Percentiles rank a stretch among this genome's conserved stretches.
These are phyloP conservation scores for Pyrus pyrifolia DNA, from an alignment of 306 rosid species.

Conservation along the genomic window DNA sequence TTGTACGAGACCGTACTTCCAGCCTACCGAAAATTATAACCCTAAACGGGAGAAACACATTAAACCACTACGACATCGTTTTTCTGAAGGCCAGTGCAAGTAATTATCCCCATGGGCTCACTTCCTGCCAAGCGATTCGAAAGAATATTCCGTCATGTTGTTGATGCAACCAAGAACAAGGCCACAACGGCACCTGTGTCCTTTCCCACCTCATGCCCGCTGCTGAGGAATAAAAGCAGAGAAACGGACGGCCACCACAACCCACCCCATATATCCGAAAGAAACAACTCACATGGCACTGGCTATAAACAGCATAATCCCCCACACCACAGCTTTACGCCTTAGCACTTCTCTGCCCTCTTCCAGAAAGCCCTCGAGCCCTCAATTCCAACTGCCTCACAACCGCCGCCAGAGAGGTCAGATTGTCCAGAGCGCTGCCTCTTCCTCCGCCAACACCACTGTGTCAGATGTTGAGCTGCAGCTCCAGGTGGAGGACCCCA, in stretches of 20 bases:
- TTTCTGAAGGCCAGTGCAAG: background rate
- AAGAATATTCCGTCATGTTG: slow-evolving; percentile 11
- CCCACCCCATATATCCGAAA: background rate
- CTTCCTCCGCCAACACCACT: slow-evolving; percentile 26
- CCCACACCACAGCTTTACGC: slow-evolving; percentile 25
- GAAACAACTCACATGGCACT: slow-evolving; percentile 18
- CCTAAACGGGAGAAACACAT: too few relatives aligned
- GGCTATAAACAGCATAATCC: slow-evolving; percentile 23
- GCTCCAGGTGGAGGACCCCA: background rate
- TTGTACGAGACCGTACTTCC: too few relatives aligned
- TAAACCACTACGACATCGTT: background rate
- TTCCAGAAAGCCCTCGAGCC: slow-evolving; percentile 8
- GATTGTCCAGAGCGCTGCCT: background rate
- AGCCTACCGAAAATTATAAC: too few relatives aligned
- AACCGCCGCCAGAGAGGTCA: slow-evolving; percentile 1
- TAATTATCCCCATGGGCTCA: background rate
- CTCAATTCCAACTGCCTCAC: slow-evolving; percentile 5
- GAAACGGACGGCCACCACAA: background rate
- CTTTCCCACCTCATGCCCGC: background rate
- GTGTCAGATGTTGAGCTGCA: slow-evolving; percentile 30
- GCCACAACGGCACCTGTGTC: background rate
- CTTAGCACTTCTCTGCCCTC: slow-evolving; percentile 16
- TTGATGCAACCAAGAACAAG: background rate
- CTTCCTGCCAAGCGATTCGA: background rate
- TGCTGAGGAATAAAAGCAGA: background rate